These are phyloP conservation scores for Sequoia sempervirens DNA, from an alignment of 75 land plant species.

Conservation along the genomic window DNA sequence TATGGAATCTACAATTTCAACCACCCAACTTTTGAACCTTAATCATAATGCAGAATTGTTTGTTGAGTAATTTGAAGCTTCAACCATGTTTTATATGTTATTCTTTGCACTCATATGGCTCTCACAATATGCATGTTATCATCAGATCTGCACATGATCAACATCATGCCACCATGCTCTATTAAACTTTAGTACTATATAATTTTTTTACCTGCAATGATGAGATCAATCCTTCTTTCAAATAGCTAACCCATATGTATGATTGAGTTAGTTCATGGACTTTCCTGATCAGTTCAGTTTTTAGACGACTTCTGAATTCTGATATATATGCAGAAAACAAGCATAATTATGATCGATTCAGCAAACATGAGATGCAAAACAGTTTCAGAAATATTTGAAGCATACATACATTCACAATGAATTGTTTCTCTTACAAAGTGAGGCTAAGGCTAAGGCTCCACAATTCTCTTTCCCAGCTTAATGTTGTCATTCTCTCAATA, in stretches of 20 bases:
- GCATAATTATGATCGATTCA: background rate
- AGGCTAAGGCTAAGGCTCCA: background rate
- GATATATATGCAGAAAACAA: background rate
- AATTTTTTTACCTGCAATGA: background rate
- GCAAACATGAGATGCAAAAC: background rate
- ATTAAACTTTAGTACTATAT: background rate
- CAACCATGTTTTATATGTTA: background rate
- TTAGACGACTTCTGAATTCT: background rate
- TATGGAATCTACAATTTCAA: background rate
- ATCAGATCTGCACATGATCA: background rate
- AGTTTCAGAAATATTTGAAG: background rate
- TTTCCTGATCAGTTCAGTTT: background rate
- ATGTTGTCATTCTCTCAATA: background rate
- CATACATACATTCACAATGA: background rate
- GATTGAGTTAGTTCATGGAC: background rate
- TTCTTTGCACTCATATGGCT: background rate
- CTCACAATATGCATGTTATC: background rate
- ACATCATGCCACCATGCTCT: background rate
- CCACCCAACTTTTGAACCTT: background rate
- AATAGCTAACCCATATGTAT: background rate
- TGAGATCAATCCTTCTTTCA: background rate
- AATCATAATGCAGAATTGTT: background rate
- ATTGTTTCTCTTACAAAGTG: background rate
- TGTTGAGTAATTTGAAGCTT: background rate
- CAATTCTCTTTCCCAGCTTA: background rate